A percentile compares a stretch with the other conserved stretches of the same genome.
Conservation (phyloP, 2,329 filamentous ascomycete genomes). For the Aspergillus versicolor region DNA sequence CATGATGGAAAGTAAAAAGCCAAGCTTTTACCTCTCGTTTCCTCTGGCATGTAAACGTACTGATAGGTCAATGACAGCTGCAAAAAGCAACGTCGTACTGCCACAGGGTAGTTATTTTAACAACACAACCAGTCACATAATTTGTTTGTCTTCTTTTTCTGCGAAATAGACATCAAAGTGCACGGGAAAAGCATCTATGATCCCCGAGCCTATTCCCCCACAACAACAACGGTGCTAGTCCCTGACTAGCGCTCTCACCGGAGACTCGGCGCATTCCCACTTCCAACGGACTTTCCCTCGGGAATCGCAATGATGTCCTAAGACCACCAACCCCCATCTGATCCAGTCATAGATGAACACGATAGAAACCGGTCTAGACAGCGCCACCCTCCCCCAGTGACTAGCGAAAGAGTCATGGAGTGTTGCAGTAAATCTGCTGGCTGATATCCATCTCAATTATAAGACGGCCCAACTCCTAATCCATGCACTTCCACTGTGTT, state of each 20-base stretch:
- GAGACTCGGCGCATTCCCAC: neutral
- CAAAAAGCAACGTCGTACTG: too few species aligned
- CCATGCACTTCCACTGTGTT: neutral
- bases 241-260: neutral
- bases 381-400: neutral
- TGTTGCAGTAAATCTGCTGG: neutral
- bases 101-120: too few species aligned
- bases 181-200: too few species aligned
- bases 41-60: too few species aligned
- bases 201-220: too few species aligned
- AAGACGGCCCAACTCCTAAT: neutral
- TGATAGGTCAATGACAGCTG: too few species aligned
- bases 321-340: neutral
- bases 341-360: conserved; percentile 10
- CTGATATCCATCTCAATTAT: neutral
- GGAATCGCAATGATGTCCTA: neutral
- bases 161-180: too few species aligned
- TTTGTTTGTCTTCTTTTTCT: too few species aligned
- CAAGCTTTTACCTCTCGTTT: too few species aligned
- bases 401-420: neutral
- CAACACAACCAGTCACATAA: too few species aligned
- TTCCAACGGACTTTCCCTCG: neutral
- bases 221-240: neutral
- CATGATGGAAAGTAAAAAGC: too few species aligned
- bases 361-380: conserved; percentile 4